These are phyloP conservation scores for Cordyceps farinosa DNA, from an alignment of 2,329 filamentous ascomycete genomes.

Conservation along the genomic window DNA sequence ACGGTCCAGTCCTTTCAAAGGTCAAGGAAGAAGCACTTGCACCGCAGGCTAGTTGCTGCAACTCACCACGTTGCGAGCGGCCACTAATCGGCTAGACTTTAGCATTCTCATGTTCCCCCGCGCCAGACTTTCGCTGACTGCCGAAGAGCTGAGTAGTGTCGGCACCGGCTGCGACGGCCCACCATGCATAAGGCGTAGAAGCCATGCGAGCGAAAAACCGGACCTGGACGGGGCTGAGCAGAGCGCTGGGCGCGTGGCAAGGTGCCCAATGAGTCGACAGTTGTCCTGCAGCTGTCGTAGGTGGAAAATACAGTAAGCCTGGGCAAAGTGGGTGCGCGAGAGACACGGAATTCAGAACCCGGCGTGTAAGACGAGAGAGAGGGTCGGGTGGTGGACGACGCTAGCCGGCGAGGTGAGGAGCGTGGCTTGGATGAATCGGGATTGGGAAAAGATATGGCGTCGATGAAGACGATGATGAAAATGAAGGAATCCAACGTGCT, in stretches of 20 bases:
- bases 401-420: background rate
- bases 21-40: too few relatives aligned
- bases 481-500: too few relatives aligned
- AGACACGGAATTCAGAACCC: background rate
- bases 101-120: too few relatives aligned
- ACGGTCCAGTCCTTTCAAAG: too few relatives aligned
- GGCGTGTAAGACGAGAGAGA: background rate
- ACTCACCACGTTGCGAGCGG: too few relatives aligned
- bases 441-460: background rate
- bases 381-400: background rate
- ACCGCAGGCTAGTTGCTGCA: too few relatives aligned
- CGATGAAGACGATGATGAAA: background rate
- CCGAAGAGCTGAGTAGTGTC: too few relatives aligned
- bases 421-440: background rate
- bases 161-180: background rate
- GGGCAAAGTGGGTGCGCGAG: background rate
- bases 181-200: background rate
- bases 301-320: background rate
- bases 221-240: background rate
- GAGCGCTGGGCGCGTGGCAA: background rate
- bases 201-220: background rate
- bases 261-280: background rate
- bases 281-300: background rate
- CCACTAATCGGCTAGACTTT: too few relatives aligned
- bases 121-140: too few relatives aligned